Evolutionary conservation across 176 grass and related monocot genomes (phyloP).

Genomic region (Elaeis guineensis): DNA sequence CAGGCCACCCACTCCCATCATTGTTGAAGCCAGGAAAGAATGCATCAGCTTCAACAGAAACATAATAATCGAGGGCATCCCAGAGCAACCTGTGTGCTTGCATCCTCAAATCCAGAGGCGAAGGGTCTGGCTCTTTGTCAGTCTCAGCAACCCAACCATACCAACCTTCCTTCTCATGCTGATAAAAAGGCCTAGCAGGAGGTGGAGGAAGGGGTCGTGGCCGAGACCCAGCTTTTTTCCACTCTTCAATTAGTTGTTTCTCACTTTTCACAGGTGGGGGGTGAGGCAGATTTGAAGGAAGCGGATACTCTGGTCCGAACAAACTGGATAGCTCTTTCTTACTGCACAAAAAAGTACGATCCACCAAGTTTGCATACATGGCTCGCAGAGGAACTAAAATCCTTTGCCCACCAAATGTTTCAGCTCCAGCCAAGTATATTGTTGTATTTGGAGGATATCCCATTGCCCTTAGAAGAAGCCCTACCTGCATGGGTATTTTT

Average conservation of each 20-base stretch:
- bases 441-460: constrained; percentile 83
- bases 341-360: constrained; percentile 70
- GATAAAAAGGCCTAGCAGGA: constrained; percentile 87
- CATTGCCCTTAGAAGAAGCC: constrained; percentile 81
- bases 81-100: constrained; percentile 78
- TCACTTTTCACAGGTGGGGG: constrained; percentile 52
- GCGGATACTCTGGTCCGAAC: constrained; percentile 67
- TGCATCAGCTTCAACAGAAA: constrained; percentile 90
- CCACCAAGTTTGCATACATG: constrained; percentile 84
- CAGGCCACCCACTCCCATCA: constrained; percentile 58
- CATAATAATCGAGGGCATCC: constrained; percentile 96
- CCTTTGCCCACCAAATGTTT: constrained; percentile 93
- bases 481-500: constrained; percentile 35
- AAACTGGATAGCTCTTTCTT: constrained; percentile 54
- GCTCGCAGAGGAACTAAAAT: constrained; percentile 72
- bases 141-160: constrained; percentile 96
- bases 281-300: constrained; percentile 47
- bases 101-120: constrained; percentile 48
- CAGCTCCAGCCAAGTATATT: constrained; percentile 92
- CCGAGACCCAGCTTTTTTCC: constrained; percentile 79
- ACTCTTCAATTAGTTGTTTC: constrained; percentile 75
- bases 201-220: constrained; percentile 84
- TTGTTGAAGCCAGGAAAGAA: constrained; percentile 97
- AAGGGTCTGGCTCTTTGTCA: constrained; percentile 62
- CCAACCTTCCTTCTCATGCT: constrained; percentile 93